Percentiles rank a stretch among this genome's conserved stretches.
phyloP scores from a whole-genome alignment of 345 rosid genomes.

The Pseudoturritis turrita region DNA sequence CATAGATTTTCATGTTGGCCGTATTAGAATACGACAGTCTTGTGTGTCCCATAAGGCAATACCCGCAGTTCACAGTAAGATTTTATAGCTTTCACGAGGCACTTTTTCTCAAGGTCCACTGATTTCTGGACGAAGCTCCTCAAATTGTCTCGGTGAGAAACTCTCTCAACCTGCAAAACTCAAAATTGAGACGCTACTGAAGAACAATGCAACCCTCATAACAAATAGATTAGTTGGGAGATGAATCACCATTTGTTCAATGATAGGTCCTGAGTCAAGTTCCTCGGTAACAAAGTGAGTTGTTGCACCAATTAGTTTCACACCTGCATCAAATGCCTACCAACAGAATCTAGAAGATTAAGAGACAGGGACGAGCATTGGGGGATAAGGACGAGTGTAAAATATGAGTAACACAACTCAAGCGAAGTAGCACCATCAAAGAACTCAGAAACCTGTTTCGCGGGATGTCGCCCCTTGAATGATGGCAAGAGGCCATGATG shows the following conservation, averaged over 20 bases:
- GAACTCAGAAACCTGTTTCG: constrained; percentile 60
- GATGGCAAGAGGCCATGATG: constrained; percentile 99
- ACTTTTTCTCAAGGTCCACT: constrained; percentile 85
- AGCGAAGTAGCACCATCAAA: background rate
- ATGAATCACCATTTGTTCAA: constrained; percentile 84
- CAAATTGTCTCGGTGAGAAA: constrained; percentile 84
- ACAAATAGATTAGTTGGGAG: background rate
- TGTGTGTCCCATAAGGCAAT: constrained; percentile 60
- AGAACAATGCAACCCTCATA: constrained; percentile 18
- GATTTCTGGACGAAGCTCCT: constrained; percentile 82
- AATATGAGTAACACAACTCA: background rate
- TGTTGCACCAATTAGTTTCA: constrained; percentile 94
- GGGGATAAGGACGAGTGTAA: background rate
- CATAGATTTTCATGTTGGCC: background rate
- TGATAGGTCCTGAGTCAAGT: constrained; percentile 94
- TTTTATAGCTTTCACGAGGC: constrained; percentile 73
- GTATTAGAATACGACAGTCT: constrained; percentile 70
- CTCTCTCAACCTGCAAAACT: constrained; percentile 81
- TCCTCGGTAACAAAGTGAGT: constrained; percentile 92
- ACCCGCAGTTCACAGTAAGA: constrained; percentile 89
- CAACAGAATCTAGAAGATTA: constrained; percentile 38
- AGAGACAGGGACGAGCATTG: background rate
- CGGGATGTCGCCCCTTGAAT: constrained; percentile 83
- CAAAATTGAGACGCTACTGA: background rate
- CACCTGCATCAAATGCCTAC: constrained; percentile 98